phyloP scores from a whole-genome alignment of 352 stramenopile species.

The Phytophthora meadii region DNA sequence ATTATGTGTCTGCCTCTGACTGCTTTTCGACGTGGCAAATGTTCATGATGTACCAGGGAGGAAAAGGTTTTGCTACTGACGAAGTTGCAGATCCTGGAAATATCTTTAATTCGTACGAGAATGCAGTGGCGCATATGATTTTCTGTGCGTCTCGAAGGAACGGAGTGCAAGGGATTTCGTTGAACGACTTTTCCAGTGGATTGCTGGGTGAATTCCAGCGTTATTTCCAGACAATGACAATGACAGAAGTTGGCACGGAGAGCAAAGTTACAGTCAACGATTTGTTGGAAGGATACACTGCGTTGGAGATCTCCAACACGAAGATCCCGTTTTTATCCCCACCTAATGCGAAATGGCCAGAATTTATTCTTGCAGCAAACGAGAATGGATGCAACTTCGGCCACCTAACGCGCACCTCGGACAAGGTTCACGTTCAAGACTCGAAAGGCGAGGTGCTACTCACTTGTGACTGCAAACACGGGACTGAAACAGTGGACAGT shows the following conservation, averaged over 20 bases:
- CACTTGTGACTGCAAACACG: neutral
- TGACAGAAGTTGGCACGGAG: neutral
- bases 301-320: neutral
- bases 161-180: conserved; percentile 34
- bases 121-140: too few relatives aligned
- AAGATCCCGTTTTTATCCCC: neutral
- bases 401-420: neutral
- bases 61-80: too few relatives aligned
- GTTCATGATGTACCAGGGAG: too few relatives aligned
- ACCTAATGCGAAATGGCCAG: neutral
- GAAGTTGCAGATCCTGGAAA: too few relatives aligned
- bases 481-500: neutral
- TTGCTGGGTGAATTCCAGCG: conserved; percentile 30
- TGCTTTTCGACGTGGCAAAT: too few relatives aligned
- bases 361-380: neutral
- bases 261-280: neutral
- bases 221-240: neutral
- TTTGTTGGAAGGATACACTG: neutral
- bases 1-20: too few relatives aligned
- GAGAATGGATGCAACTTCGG: neutral
- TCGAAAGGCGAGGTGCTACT: neutral
- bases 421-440: neutral
- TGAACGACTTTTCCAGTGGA: conserved; percentile 22
- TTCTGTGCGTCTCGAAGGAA: conserved; percentile 23
- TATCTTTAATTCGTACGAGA: too few relatives aligned